phyloP scores from a whole-genome alignment of 2,329 filamentous ascomycete species.

The Pyrenochaeta sp. region DNA sequence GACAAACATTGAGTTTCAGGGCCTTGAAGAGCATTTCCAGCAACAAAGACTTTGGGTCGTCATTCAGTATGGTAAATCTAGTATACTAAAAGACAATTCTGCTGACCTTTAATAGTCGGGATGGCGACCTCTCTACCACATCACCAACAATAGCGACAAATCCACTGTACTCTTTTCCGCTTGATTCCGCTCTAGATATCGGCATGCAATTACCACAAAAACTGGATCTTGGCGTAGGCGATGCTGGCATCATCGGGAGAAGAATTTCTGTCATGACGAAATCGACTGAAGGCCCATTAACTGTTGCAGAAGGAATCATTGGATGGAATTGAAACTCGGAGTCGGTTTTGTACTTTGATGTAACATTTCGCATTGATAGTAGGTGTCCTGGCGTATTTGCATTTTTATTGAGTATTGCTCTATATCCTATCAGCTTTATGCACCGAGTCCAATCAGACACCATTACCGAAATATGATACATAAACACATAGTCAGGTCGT shows the following conservation, averaged over 20 bases:
- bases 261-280: slow-evolving; percentile 41
- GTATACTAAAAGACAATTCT: background rate
- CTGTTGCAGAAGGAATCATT: slow-evolving; percentile 43
- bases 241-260: slow-evolving; percentile 44
- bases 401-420: too few relatives aligned
- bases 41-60: slow-evolving; percentile 34
- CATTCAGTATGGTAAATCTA: slow-evolving; percentile 37
- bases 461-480: too few relatives aligned
- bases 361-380: background rate
- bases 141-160: slow-evolving; percentile 2
- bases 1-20: slow-evolving; percentile 40
- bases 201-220: slow-evolving; percentile 27
- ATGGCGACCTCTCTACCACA: slow-evolving; percentile 39
- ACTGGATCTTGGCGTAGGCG: slow-evolving; percentile 43
- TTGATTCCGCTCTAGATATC: slow-evolving; percentile 11
- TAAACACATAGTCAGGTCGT: too few relatives aligned
- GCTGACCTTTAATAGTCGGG: slow-evolving; percentile 27
- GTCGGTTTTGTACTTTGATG: background rate
- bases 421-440: too few relatives aligned
- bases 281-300: slow-evolving; percentile 24
- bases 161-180: slow-evolving; percentile 38
- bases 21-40: slow-evolving; percentile 17
- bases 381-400: background rate
- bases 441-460: too few relatives aligned
- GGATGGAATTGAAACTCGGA: slow-evolving; percentile 43